Percentiles rank a stretch among this genome's conserved stretches.
These are phyloP conservation scores for Venturia asperata DNA, from an alignment of 2,329 filamentous ascomycete genomes.

Conservation along the genomic window DNA sequence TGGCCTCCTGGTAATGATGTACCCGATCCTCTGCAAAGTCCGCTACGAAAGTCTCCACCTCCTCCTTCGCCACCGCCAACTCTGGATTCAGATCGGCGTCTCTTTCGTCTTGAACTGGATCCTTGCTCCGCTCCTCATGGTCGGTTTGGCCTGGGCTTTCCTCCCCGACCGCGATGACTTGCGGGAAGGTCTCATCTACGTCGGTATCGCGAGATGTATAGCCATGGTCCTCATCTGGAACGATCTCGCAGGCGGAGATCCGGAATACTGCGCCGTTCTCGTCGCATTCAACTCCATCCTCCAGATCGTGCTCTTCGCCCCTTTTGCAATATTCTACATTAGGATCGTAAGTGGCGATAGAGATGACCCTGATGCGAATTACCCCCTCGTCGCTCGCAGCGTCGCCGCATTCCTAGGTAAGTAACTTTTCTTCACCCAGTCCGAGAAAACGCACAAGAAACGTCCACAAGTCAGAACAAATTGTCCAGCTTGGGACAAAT, in stretches of 20 bases:
- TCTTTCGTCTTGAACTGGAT: constrained; percentile 78
- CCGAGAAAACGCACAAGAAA: too few relatives aligned
- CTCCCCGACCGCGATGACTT: constrained; percentile 39
- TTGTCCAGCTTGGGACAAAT: too few relatives aligned
- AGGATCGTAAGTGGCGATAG: constrained; percentile 54
- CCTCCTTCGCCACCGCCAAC: constrained; percentile 50
- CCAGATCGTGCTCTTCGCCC: constrained; percentile 43
- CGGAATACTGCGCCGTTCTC: constrained; percentile 67
- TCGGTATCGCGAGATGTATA: constrained; percentile 78
- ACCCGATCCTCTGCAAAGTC: constrained; percentile 83
- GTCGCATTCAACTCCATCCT: constrained; percentile 44
- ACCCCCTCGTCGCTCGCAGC: constrained; percentile 65
- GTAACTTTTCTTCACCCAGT: neutral
- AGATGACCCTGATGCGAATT: constrained; percentile 42
- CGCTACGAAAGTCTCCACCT: constrained; percentile 67
- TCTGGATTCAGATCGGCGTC: constrained; percentile 76
- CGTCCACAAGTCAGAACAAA: too few relatives aligned
- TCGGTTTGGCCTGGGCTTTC: constrained; percentile 58
- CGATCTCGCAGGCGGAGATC: constrained; percentile 65
- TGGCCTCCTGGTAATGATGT: constrained; percentile 87
- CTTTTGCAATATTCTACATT: constrained; percentile 49
- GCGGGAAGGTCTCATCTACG: constrained; percentile 64
- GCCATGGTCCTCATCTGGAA: constrained; percentile 84
- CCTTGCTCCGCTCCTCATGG: constrained; percentile 74
- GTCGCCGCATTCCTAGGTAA: constrained; percentile 71